Base-by-base conservation (phyloP, 208 protist species). In the Phytomonas sp. region DNA sequence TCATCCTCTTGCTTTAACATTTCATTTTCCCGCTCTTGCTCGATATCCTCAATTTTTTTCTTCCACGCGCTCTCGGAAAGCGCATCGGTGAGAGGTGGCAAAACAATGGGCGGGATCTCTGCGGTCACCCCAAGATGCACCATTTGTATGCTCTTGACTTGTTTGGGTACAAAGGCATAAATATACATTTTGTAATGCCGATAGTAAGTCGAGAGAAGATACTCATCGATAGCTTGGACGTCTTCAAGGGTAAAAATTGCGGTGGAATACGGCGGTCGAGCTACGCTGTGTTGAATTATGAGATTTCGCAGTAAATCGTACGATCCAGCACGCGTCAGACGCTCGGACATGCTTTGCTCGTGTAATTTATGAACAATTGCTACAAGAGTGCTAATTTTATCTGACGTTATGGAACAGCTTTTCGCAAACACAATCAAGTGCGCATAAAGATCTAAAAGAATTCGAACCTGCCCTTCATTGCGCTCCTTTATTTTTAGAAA, bases 141-240 rank as follows among this genome's bases (percentile, higher is more conserved):
- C 34, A 81, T 83, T 32, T 67, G 72, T 29, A 97, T 45, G 61
- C 78, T 87, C 34, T 83, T 86, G 29, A 80, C 70, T 56, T 94
- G 73, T 33, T 77, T 77, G 10, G 83, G 82, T 34, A 93, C 82
- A 72, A 97, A 97, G 60, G 86, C 88, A 67, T 92, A 97, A 30
- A 83, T 67, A 78, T 97, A 97, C 86, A 97, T 92, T 75, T 95
- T 97, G 73, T 95, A 97, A 67, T 96, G 89, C 11, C 90, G 80
- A 76, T 92, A 94, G 76, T 97, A 97, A 33, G 89, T 94, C 37
- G 70, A 75, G 29, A 96, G 74, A 10, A 96, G 56, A 72, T 97
- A 97, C 62, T 91, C 88, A 63, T 92, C 87, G 52, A 97, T 82
- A 29, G 86, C 87, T 49, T 93, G 83, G 26, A 92, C 91, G 49